Evolutionary conservation across 1,139 yeast species (phyloP).

Genomic region (Zhuliangozyma blackwelliae): DNA sequence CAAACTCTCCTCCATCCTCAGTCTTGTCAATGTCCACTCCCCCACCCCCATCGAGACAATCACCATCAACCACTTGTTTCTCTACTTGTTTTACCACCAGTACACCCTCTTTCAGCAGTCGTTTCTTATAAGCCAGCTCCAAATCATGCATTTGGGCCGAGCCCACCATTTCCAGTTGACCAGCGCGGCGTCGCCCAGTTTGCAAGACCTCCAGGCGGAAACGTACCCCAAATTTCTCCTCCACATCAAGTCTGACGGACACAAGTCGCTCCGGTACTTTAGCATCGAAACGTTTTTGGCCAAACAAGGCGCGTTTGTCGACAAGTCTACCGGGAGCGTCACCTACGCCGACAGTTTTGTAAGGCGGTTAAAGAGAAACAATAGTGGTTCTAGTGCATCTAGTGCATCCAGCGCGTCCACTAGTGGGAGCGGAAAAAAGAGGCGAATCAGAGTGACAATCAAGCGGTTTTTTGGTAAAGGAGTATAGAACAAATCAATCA

Average conservation of each 20-base stretch:
- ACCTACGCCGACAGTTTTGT: constrained; percentile 10
- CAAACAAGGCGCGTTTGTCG: constrained; percentile 4
- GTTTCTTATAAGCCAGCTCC: constrained; percentile 9
- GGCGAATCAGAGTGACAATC: no score
- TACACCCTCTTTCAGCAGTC: constrained; percentile 5
- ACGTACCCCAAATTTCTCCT: constrained; percentile 8
- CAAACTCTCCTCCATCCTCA: constrained; percentile 9
- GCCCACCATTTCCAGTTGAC: constrained; percentile 5
- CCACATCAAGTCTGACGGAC: constrained; percentile 1
- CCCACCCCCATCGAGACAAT: constrained; percentile 4
- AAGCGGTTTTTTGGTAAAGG: no score
- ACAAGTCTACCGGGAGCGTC: constrained; percentile 9
- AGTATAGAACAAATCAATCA: no score
- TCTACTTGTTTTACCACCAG: constrained; percentile 11
- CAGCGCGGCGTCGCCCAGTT: constrained; percentile 1
- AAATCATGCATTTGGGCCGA: constrained; percentile 12
- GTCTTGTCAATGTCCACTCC: constrained; percentile 8
- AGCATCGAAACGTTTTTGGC: constrained; percentile 7
- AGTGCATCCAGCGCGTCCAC: no score
- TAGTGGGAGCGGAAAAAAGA: no score
- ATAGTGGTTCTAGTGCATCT: no score
- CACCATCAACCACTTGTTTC: constrained; percentile 11
- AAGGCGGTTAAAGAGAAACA: constrained; percentile 6
- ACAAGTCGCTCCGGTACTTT: constrained; percentile 2
- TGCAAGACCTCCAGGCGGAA: constrained; percentile 7